Conservation (phyloP, 2,329 filamentous ascomycete genomes). For the Apiospora kogelbergensis region DNA sequence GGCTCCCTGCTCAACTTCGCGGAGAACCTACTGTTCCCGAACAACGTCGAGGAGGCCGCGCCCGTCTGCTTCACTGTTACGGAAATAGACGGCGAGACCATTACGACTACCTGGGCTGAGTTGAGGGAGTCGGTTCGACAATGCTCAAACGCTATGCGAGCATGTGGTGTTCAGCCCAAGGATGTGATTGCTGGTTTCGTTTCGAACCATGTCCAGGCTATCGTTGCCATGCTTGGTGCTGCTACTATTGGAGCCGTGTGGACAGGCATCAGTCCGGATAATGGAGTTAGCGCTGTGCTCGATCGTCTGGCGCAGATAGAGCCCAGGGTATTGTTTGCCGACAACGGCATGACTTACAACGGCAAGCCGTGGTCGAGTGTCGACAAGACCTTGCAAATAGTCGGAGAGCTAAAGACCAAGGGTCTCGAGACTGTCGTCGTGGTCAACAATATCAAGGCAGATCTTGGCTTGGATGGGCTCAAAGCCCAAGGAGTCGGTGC, state of each 20-base stretch:
- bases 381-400: constrained; percentile 77
- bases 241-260: constrained; percentile 84
- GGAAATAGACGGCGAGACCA: constrained; percentile 63
- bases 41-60: constrained; percentile 51
- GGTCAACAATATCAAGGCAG: constrained; percentile 62
- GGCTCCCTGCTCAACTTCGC: constrained; percentile 85
- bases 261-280: constrained; percentile 92
- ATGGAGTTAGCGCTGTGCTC: constrained; percentile 84
- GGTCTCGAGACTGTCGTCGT: constrained; percentile 72
- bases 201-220: constrained; percentile 83
- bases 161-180: constrained; percentile 56
- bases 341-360: constrained; percentile 89
- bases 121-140: constrained; percentile 74
- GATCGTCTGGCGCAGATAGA: constrained; percentile 85
- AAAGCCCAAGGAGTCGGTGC: constrained; percentile 38
- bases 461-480: constrained; percentile 43
- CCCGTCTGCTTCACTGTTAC: constrained; percentile 79
- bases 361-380: constrained; percentile 83
- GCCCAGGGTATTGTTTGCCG: constrained; percentile 79
- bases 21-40: constrained; percentile 87
- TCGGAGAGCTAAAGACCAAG: constrained; percentile 56
- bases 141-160: constrained; percentile 70
- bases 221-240: constrained; percentile 85
- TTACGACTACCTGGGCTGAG: constrained; percentile 69
- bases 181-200: constrained; percentile 73